Base-by-base conservation (phyloP, 176 grass and related monocot genomes). In the Rhynchospora breviuscula region DNA sequence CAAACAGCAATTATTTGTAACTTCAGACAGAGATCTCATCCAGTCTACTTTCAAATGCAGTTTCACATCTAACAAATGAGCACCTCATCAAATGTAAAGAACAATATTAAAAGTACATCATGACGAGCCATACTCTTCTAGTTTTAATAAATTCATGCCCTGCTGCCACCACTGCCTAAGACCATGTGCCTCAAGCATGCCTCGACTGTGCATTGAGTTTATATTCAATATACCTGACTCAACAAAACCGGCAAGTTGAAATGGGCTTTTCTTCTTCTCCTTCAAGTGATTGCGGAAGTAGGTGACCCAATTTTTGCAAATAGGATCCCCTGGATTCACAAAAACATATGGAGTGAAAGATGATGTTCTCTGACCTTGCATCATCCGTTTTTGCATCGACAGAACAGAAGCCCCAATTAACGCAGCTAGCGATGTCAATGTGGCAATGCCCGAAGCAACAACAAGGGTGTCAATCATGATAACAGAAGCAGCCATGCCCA, bases 81-180 rank as follows among this genome's bases (percentile, higher is more conserved):
- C 5, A 46, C 43, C 43, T 3, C 17, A 47, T 46, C 25, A 19
- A 29, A 77, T 56, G 13, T 54, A 31, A 45, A 67, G 6, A 53
- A 53, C 22, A 76, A 26, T 76, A 76, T 31, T 51, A 54, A 48
- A 13, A 56, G 54, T 57, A 46, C 44, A 81, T 82, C 80, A 82
- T 51, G 13, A 51, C 17, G 9, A 31, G 51, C 46, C 15, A 44
- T 33, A 31, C 43, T 31, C 22, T 44, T 67, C 62, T 51, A 33
- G 59, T 3, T 49, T 19, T 15, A 65, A 56, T 12, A 84, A 58
- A 15, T 74, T 85, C 66, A 85, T 44, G 33, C 53, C 69, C 54
- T 46, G 83, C 68, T 74, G 67, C 83, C 83, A 85, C 83, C 83
- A 85, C 53, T 85, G 83, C 67, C 63, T 63, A 21, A 85, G 53